These are phyloP conservation scores for Stachybotrys elegans DNA, from an alignment of 2,329 filamentous ascomycete species.

Conservation along the genomic window DNA sequence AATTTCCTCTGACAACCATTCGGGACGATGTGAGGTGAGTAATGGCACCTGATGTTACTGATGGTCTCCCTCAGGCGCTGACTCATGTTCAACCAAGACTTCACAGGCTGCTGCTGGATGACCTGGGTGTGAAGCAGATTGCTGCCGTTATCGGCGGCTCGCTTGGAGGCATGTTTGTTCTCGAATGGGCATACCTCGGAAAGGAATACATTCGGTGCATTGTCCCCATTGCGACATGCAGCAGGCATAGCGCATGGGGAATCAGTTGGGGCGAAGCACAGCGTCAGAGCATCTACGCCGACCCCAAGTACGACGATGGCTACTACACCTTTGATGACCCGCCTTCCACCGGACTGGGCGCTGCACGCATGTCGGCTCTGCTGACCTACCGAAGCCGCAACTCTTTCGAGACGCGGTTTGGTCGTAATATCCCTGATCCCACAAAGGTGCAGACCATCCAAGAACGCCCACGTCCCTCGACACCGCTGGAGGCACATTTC, in stretches of 20 bases:
- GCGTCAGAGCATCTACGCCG: constrained; percentile 90
- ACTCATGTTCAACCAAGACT: constrained; percentile 43
- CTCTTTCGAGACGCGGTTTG: constrained; percentile 94
- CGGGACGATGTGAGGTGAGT: constrained; percentile 89
- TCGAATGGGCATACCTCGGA: constrained; percentile 89
- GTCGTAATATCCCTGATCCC: constrained; percentile 84
- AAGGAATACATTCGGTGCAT: constrained; percentile 76
- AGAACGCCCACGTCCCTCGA: constrained; percentile 53
- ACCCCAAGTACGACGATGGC: constrained; percentile 96
- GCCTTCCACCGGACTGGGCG: constrained; percentile 79
- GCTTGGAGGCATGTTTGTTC: constrained; percentile 84
- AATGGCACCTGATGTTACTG: neutral
- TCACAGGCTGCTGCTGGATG: constrained; percentile 75
- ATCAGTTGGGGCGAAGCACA: constrained; percentile 90
- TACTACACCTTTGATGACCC: constrained; percentile 89
- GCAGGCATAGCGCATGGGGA: constrained; percentile 80
- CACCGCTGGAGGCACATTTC: constrained; percentile 68
- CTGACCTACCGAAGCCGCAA: constrained; percentile 95
- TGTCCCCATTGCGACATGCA: constrained; percentile 80
- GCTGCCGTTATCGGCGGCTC: constrained; percentile 79
- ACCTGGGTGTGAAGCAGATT: constrained; percentile 72
- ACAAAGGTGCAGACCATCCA: constrained; percentile 80
- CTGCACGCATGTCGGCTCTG: constrained; percentile 93
- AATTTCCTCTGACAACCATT: constrained; percentile 93
- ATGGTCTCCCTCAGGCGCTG: neutral